Percentiles rank a stretch among this genome's conserved stretches.
Evolutionary conservation across 2,329 filamentous ascomycete species (phyloP).

Genomic region (Neocatenulostroma microsporum): DNA sequence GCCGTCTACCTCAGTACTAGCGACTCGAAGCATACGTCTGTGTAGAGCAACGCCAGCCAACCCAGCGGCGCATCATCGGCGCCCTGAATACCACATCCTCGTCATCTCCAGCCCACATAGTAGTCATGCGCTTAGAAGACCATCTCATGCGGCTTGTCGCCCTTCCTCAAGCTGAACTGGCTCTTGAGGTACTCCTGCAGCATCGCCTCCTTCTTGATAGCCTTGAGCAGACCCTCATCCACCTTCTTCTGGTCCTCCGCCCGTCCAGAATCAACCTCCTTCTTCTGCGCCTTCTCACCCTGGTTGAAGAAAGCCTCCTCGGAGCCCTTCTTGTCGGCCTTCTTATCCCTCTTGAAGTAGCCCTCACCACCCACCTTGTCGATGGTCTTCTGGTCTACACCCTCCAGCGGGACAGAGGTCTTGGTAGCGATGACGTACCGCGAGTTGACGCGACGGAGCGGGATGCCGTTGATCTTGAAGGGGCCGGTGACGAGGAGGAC

Average conservation of each 20-base stretch:
- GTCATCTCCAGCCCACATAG: too few relatives aligned
- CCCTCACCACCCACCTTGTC: slow-evolving; percentile 74
- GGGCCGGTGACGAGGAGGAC: slow-evolving; percentile 98
- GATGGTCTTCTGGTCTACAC: slow-evolving; percentile 62
- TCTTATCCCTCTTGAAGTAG: slow-evolving; percentile 97
- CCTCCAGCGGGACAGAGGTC: slow-evolving; percentile 73
- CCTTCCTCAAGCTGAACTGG: slow-evolving; percentile 98
- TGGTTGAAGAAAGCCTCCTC: slow-evolving; percentile 99
- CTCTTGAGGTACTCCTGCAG: slow-evolving; percentile 88
- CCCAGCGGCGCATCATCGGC: too few relatives aligned
- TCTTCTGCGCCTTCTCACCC: slow-evolving; percentile 98
- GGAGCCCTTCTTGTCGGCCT: slow-evolving; percentile 76
- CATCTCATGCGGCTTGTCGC: slow-evolving; percentile 99
- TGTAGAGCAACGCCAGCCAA: too few relatives aligned
- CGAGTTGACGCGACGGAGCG: slow-evolving; percentile 85
- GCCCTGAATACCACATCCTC: too few relatives aligned
- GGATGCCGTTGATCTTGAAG: slow-evolving; percentile 99
- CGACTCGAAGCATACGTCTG: too few relatives aligned
- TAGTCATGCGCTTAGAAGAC: too few relatives aligned
- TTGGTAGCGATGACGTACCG: slow-evolving; percentile 90
- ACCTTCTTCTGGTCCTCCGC: slow-evolving; percentile 97
- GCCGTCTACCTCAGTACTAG: too few relatives aligned
- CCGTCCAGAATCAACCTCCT: slow-evolving; percentile 84
- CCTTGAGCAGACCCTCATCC: slow-evolving; percentile 90
- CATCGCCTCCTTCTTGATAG: slow-evolving; percentile 97